Conservation (phyloP, 345 rosid genomes). For the Trapa incisa region DNA sequence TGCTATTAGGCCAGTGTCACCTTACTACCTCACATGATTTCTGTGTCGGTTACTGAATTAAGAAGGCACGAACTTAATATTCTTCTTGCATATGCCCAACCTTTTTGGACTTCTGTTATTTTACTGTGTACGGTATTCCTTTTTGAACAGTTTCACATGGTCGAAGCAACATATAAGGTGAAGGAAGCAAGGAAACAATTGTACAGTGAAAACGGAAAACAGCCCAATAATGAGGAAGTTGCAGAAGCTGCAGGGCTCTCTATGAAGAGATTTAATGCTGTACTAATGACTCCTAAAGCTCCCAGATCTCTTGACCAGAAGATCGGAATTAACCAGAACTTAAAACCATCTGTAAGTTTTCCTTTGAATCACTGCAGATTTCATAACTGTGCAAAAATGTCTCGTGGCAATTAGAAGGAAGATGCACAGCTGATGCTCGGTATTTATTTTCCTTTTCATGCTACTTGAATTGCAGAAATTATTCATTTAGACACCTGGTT, state of each 20-base stretch:
- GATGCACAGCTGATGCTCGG: background rate
- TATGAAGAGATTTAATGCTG: conserved; percentile 73
- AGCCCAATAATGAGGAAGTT: conserved; percentile 72
- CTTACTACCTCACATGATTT: background rate
- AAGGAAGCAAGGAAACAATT: conserved; percentile 78
- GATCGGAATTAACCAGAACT: conserved; percentile 56
- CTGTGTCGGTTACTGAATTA: background rate
- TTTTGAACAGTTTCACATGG: conserved; percentile 73
- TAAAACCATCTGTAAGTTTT: conserved; percentile 65
- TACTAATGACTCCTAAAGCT: conserved; percentile 64
- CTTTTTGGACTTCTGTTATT: background rate
- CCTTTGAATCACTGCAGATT: background rate
- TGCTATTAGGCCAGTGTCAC: background rate
- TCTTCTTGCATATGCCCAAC: background rate
- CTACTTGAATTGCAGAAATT: background rate
- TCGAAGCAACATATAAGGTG: conserved; percentile 82
- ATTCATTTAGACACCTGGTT: background rate
- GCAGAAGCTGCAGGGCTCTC: conserved; percentile 84
- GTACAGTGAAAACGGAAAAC: conserved; percentile 47
- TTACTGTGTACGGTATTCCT: background rate
- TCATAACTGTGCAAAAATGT: too few relatives aligned
- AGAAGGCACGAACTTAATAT: background rate
- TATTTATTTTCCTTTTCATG: background rate
- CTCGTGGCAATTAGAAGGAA: background rate
- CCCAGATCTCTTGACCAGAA: conserved; percentile 88